Conservation (phyloP, 345 rosid species). For the Xanthoceras sorbifolium region DNA sequence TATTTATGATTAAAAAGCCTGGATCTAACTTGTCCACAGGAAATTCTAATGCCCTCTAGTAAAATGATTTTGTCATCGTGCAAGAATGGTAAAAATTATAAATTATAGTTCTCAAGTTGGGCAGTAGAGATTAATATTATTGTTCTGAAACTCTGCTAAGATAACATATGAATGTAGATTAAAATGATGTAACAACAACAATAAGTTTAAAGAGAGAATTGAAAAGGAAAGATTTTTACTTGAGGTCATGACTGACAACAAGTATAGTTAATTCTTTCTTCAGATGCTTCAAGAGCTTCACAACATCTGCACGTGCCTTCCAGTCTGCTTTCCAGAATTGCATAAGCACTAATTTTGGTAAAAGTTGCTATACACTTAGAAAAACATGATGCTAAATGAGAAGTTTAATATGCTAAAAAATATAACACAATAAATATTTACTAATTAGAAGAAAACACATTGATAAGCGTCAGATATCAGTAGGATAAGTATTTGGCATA, state of each 20-base stretch:
- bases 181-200: not conserved
- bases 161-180: not conserved
- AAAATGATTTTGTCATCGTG: not conserved
- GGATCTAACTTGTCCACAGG: not conserved
- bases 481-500: not conserved
- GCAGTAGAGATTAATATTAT: not conserved
- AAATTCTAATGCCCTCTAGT: not conserved
- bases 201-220: slow-evolving; percentile 18
- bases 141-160: not conserved
- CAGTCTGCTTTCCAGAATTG: slow-evolving; percentile 55
- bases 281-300: slow-evolving; percentile 81
- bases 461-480: not conserved
- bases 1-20: not conserved
- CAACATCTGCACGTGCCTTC: slow-evolving; percentile 92
- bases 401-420: not conserved
- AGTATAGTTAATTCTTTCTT: slow-evolving; percentile 82
- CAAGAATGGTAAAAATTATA: not conserved
- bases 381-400: slow-evolving; percentile 7
- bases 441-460: too few relatives aligned
- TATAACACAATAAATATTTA: not conserved
- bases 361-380: not conserved
- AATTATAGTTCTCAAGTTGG: not conserved
- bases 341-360: slow-evolving; percentile 1
- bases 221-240: slow-evolving; percentile 44
- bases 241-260: slow-evolving; percentile 93